Base-by-base conservation (phyloP, 768 basidiomycete species). In the Tylopilus cervinicoccineus region DNA sequence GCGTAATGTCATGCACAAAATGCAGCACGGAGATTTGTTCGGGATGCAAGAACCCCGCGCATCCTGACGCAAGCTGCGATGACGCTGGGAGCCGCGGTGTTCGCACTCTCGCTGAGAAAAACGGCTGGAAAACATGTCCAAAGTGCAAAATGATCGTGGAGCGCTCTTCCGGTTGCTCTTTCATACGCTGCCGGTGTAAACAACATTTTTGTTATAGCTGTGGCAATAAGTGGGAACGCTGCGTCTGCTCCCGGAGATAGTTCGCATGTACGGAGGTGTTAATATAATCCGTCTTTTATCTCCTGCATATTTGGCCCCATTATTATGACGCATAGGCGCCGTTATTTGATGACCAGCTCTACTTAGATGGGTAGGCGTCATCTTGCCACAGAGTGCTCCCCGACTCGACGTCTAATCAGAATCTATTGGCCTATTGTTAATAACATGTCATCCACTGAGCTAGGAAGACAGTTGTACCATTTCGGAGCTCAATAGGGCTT, bases 401-500 rank as follows among this genome's bases (percentile, higher is more conserved):
- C 23, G 26, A 12, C 14, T 16, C 8, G 28, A 17, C 19, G 2
- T 39, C 17, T n/a, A 12, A 16, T 28, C 7, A 22, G 14, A 19
- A 23, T 17, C 17, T 34, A 20, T 23, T 8, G 0, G 26, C 22
- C 26, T 16, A 33, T 23, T 31, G n/a, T 2, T 17, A 55, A 14
- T n/a, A 32, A 11, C n/a, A 5, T 33, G 28, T 37, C 17, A 10
- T n/a, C 6, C 26, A 33, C 2, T 26, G 3, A 43, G 13, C 13
- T 10, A 1, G 34, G 14, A 16, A 39, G 19, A 33, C 3, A 10
- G 29, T 22, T 19, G 8, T n/a, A 51, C 47, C 46, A 13, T 20
- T 2, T 32, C 8, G 6, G 31, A 23, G 8, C 34, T 73, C 71
- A 95, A 67, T 96, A 96, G 13, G 93, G 93, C 61, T 82, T 93